phyloP scores from a whole-genome alignment of 805 yeast genomes.

The Yarrowia hollandica region DNA sequence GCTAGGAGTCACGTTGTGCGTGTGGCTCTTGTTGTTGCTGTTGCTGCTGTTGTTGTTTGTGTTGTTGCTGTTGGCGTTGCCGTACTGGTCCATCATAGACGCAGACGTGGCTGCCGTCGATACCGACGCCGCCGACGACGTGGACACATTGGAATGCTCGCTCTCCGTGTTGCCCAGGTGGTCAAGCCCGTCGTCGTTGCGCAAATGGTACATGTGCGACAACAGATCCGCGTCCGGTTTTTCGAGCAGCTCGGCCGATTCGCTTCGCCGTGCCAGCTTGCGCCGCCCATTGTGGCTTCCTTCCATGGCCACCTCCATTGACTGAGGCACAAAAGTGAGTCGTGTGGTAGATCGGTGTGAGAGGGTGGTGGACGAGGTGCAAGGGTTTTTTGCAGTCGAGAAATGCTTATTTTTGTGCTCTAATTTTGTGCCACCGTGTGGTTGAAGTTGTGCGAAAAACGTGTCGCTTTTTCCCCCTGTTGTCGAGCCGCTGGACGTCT shows the following conservation, averaged over 20 bases:
- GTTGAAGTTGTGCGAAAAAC: too few species aligned
- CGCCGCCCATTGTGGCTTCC: conserved; percentile 25
- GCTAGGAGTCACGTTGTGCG: neutral
- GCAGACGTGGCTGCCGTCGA: conserved; percentile 6
- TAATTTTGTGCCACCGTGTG: too few species aligned
- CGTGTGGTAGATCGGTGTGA: neutral
- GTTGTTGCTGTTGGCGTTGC: neutral
- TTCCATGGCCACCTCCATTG: conserved; percentile 23
- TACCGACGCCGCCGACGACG: conserved; percentile 3
- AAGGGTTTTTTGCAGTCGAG: too few species aligned
- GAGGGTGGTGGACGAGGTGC: neutral
- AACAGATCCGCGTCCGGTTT: conserved; percentile 12
- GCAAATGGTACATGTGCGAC: conserved; percentile 9
- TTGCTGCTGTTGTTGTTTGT: neutral
- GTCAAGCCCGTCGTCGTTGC: conserved; percentile 12
- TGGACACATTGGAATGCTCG: conserved; percentile 15
- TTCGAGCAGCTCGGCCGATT: conserved; percentile 17
- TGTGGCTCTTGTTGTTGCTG: neutral
- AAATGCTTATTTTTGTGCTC: too few species aligned
- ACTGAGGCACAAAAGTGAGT: neutral
- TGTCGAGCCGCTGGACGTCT: too few species aligned
- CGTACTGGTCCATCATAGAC: conserved; percentile 7
- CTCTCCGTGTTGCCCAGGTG: conserved; percentile 10
- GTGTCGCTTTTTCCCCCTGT: too few species aligned
- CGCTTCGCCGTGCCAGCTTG: conserved; percentile 13